A percentile compares a stretch with the other conserved stretches of the same genome.
Evolutionary conservation across 78 protist species (phyloP).

Genomic region (Dictyostelium brefeldianum): DNA sequence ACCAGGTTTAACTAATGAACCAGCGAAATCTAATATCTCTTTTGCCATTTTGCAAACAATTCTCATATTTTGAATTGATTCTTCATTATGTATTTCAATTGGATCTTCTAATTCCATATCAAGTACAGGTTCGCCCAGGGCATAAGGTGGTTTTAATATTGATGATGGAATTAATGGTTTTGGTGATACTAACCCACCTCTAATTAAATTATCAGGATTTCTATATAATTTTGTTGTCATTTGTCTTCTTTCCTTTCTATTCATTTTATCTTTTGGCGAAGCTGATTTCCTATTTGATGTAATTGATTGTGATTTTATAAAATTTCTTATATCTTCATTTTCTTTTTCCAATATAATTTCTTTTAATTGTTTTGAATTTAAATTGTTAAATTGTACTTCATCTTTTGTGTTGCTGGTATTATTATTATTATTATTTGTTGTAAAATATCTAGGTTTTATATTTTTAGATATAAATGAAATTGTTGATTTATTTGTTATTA

Average conservation of each 20-base stretch:
- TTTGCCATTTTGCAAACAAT: conserved; percentile 33
- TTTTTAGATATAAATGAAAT: background rate
- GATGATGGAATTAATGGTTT: background rate
- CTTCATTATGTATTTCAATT: conserved; percentile 14
- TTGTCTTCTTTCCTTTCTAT: conserved; percentile 32
- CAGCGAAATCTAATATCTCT: conserved; percentile 90
- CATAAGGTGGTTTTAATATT: conserved; percentile 49
- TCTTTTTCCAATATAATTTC: background rate
- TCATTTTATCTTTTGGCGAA: conserved; percentile 23
- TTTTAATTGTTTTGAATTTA: background rate
- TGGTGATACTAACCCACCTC: conserved; percentile 39
- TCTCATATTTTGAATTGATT: conserved; percentile 37
- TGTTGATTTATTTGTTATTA: background rate
- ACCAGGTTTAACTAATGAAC: conserved; percentile 81
- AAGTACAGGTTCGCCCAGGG: conserved; percentile 3
- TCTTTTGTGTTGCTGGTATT: background rate
- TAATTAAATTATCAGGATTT: conserved; percentile 11
- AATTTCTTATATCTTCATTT: background rate
- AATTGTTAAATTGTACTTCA: background rate
- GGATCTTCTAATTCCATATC: conserved; percentile 55
- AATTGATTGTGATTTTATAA: conserved; percentile 1
- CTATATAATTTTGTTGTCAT: background rate
- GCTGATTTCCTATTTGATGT: background rate
- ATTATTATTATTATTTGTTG: background rate
- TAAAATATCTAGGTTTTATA: background rate